A percentile compares a stretch with the other conserved stretches of the same genome.
phyloP scores from a whole-genome alignment of 2,329 filamentous ascomycete genomes.

The Paradendryphiella salina region DNA sequence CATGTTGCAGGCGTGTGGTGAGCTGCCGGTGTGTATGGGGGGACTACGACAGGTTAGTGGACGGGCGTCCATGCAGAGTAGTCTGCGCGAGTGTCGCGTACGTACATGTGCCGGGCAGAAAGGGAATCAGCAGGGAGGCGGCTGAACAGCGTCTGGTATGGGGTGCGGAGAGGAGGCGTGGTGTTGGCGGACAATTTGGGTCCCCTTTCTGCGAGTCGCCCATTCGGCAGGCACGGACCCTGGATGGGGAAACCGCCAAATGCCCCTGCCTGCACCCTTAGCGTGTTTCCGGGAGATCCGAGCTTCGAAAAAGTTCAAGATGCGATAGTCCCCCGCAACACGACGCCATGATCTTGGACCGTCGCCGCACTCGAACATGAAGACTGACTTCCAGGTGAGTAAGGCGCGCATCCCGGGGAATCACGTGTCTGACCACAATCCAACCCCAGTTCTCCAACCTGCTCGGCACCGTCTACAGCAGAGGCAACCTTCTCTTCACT shows the following conservation, averaged over 20 bases:
- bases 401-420: not conserved
- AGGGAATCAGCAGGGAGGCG: constrained; percentile 5
- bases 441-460: constrained; percentile 93
- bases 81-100: not conserved
- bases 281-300: constrained; percentile 10
- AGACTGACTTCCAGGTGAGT: constrained; percentile 95
- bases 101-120: not conserved
- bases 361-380: constrained; percentile 64
- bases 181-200: constrained; percentile 41
- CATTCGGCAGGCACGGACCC: constrained; percentile 46
- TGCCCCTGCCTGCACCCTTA: constrained; percentile 25
- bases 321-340: constrained; percentile 30
- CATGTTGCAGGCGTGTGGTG: constrained; percentile 51
- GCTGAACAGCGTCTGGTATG: constrained; percentile 13
- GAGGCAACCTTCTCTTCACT: constrained; percentile 95
- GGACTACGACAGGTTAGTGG: constrained; percentile 30
- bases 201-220: constrained; percentile 46
- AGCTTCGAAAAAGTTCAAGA: constrained; percentile 42
- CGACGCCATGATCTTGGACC: constrained; percentile 18
- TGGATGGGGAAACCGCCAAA: constrained; percentile 43
- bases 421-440: constrained; percentile 37
- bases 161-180: constrained; percentile 23
- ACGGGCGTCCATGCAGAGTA: not conserved
- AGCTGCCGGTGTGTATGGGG: constrained; percentile 22
- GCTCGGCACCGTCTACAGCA: constrained; percentile 95